Evolutionary conservation across 139 green algal genomes (phyloP).

Genomic region (Yamagishiella unicocca): DNA sequence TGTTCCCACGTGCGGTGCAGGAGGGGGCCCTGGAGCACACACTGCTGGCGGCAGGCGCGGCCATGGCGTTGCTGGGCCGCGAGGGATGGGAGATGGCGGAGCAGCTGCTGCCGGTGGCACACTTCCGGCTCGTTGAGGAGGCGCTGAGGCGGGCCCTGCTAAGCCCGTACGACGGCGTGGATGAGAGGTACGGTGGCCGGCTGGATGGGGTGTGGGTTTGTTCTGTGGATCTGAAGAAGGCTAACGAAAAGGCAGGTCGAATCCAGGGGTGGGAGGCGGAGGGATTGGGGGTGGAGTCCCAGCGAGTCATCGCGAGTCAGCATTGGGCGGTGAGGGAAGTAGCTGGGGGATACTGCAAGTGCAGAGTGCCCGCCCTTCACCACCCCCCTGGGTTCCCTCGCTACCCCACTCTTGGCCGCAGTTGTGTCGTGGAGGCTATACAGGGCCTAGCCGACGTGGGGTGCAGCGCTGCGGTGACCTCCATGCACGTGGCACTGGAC

Average conservation of each 20-base stretch:
- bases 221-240: neutral
- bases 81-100: constrained; percentile 47
- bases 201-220: neutral
- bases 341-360: neutral
- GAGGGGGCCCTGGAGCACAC: neutral
- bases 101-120: constrained; percentile 11
- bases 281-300: neutral
- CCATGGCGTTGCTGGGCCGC: constrained; percentile 9
- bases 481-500: neutral
- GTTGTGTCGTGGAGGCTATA: neutral
- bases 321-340: neutral
- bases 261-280: neutral
- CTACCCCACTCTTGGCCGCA: neutral
- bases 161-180: neutral
- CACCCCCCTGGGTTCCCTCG: neutral
- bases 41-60: neutral
- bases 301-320: neutral
- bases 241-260: neutral
- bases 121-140: neutral
- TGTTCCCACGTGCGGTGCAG: neutral
- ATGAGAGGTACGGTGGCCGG: neutral
- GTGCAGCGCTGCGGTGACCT: neutral
- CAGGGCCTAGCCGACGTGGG: neutral
- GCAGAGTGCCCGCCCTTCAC: neutral
- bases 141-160: neutral